Conservation (phyloP, 179 eudicot genomes). For the Gypsophila paniculata region DNA sequence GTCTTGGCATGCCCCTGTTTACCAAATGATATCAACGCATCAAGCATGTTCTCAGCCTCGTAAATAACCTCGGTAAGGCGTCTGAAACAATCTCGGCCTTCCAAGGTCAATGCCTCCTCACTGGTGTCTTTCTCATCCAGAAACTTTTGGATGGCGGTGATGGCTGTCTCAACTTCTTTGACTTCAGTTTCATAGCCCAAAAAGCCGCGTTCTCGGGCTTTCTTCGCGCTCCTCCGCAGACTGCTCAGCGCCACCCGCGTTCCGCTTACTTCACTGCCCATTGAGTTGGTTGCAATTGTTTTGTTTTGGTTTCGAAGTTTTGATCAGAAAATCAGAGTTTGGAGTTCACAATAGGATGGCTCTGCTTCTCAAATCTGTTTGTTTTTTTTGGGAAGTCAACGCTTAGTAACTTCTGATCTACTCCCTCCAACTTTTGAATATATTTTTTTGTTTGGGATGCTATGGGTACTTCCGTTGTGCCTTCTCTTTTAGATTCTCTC, state of each 20-base stretch:
- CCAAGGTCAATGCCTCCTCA: background rate
- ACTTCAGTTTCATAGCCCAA: constrained; percentile 9
- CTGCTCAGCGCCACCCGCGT: background rate
- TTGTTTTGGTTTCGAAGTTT: too few species aligned
- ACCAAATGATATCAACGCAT: background rate
- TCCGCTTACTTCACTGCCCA: background rate
- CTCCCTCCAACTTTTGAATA: too few species aligned
- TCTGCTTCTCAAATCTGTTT: too few species aligned
- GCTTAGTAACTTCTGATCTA: too few species aligned
- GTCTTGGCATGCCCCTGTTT: background rate
- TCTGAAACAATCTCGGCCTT: constrained; percentile 11
- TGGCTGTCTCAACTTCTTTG: background rate
- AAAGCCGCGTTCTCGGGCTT: background rate
- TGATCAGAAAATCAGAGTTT: too few species aligned
- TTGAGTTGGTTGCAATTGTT: background rate
- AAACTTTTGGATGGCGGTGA: constrained; percentile 8
- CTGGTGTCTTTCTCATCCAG: constrained; percentile 11
- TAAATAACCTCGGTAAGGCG: constrained; percentile 19
- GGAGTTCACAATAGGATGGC: too few species aligned
- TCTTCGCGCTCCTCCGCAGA: background rate
- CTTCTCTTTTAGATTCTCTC: too few species aligned
- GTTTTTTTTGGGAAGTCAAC: too few species aligned
- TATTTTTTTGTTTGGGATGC: too few species aligned
- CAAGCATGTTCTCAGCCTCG: constrained; percentile 20
- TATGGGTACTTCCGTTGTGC: too few species aligned